Evolutionary conservation across 352 stramenopile genomes (phyloP), one percentile per base, ranked within the genome.

Genomic region (Pythium brassicae): DNA sequence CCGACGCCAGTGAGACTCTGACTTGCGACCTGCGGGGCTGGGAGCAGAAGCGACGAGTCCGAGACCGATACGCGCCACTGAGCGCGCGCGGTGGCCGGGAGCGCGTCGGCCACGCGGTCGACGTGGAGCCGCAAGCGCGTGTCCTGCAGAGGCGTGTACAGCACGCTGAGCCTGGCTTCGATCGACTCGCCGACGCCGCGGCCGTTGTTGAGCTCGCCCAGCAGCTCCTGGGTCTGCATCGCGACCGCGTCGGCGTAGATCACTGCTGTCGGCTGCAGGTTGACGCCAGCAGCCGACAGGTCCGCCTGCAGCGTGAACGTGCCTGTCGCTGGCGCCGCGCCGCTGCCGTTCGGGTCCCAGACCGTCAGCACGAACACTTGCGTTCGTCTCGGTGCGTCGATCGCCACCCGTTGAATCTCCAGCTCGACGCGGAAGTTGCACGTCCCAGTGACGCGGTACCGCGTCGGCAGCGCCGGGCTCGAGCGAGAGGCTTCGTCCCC

Each of bases 171-270:
- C 12, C 51, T 49, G 7, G 59, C 65, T 57, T 79, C 67, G 43
- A 76, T 68, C 1, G 70, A 79, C 57, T 73, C 70, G 2, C 32
- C 43, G 8, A 26, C 25, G 32, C 58, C 56, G 48, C 54, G 53
- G 6, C 67, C 70, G 23, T 59, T 68, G 47, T 49, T 63, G 32
- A 62, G 34, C n/a, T 72, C 54, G 4, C 45, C 64, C 8, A 65
- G 29, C 3, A 72, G 26, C 49, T 79, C 70, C 9, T 79, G 57
- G 2, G 59, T 27, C 4, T 39, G 50, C 65, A 74, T 76, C 0
- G 64, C 64, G 11, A 66, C 65, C 23, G 70, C 70, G 47, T 75
- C 57, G 6, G 56, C 58, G 25, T 72, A 57, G 22, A 76, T 48
- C 15, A 20, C n/a, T 26, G 25, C 20, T 11, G 42, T 53, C 32